Base-by-base conservation (phyloP, 352 stramenopile genomes). In the Albugo laibachii region DNA sequence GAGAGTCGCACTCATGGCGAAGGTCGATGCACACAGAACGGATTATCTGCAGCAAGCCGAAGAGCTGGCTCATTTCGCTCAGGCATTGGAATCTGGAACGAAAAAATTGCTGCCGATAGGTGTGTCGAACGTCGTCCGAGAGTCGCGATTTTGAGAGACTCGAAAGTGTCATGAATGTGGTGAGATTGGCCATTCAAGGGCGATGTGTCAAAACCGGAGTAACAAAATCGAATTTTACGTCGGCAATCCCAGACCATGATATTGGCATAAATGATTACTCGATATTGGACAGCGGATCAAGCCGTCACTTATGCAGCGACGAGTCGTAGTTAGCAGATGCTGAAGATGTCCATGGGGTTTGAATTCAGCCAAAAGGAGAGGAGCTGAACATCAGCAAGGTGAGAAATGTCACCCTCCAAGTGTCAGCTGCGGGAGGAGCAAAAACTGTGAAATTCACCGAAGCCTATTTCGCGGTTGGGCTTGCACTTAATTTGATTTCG, bases 1-100 rank as follows among this genome's bases (percentile, higher is more conserved):
- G 39, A 34, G 47, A 13, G 50, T 41, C 2, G 41, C 49, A 1
- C 21, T 54, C 40, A 42, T 49, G 35, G 47, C 52, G 5, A 46
- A 46, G 47, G 35, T 50, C 1, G 46, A 39, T 13, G 2, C 8
- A 0, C 36, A 12, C 1, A 41, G 52, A 5, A 13, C 4, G 4
- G 47, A 54, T 37, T n/a, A 37, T 21, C 11, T 10, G 3, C n/a
- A 15, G 19, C 42, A 47, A 35, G 42, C 42, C 5, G 42, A 47
- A 36, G n/a, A 47, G 8, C 8, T 43, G 38, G 38, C 20, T 8
- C 3, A 43, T 19, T 43, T 43, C 8, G 38, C 38, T 8, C 38
- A 43, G 8, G 8, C 8, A 10, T 24, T 3, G 38, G 38, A 43
- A 10, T 43, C 38, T 8, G 20, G 3, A 24, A 43, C 38, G 38